phyloP scores from a whole-genome alignment of 148 eudicot genomes.

The Cornus controversa region DNA sequence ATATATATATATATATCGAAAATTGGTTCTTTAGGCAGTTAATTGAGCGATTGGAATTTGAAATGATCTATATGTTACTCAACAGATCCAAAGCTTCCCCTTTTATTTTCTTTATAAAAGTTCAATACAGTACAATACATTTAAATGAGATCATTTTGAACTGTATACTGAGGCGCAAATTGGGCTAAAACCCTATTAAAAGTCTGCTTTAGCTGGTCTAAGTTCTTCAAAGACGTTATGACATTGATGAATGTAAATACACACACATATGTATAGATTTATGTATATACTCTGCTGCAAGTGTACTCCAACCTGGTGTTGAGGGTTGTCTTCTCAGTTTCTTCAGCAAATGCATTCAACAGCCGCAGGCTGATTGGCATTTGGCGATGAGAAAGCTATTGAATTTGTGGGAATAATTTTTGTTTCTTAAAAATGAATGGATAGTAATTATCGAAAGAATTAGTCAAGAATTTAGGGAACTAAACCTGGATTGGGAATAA shows the following conservation, averaged over 20 bases:
- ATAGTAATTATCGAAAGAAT: not conserved
- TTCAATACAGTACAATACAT: too few species aligned
- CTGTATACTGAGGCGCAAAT: not conserved
- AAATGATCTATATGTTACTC: too few species aligned
- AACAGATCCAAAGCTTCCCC: too few species aligned
- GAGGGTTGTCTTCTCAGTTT: not conserved
- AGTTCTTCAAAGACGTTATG: not conserved
- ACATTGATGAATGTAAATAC: not conserved
- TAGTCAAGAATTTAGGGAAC: not conserved
- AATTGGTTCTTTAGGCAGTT: too few species aligned
- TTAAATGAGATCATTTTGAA: too few species aligned
- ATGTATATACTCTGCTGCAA: too few species aligned
- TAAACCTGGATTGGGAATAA: too few species aligned
- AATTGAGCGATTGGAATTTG: too few species aligned
- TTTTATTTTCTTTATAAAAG: too few species aligned
- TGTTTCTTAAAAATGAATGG: not conserved
- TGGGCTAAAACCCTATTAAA: not conserved
- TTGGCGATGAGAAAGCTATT: too few species aligned
- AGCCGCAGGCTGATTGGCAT: too few species aligned
- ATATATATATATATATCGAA: not conserved
- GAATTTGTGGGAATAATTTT: not conserved
- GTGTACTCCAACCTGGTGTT: too few species aligned
- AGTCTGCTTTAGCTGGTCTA: not conserved
- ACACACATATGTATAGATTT: not conserved
- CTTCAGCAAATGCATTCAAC: not conserved